Conservation (phyloP, 2,329 filamentous ascomycete genomes). For the Aspergillus quadrilineatus region DNA sequence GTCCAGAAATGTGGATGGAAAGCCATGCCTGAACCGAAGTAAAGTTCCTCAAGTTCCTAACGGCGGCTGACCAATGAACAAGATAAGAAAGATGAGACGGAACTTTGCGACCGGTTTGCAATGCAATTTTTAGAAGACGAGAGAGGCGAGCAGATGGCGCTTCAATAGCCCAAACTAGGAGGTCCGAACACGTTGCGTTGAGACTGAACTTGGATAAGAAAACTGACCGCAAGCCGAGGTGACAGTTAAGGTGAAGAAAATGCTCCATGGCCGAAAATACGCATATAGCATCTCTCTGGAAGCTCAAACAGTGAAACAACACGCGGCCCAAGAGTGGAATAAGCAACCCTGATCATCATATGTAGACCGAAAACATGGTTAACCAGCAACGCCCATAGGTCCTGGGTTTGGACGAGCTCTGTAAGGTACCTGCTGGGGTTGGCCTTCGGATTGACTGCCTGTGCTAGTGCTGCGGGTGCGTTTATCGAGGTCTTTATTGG, state of each 20-base stretch:
- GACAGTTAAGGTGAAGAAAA: constrained; percentile 25
- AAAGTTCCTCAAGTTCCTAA: not conserved
- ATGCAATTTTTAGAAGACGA: constrained; percentile 20
- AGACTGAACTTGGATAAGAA: constrained; percentile 21
- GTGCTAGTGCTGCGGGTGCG: constrained; percentile 39
- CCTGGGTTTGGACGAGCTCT: constrained; percentile 37
- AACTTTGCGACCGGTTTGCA: constrained; percentile 28
- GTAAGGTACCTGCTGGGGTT: constrained; percentile 37
- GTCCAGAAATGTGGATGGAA: constrained; percentile 17
- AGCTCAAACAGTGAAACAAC: constrained; percentile 11
- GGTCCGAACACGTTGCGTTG: constrained; percentile 20
- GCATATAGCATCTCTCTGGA: constrained; percentile 18
- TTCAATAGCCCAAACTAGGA: not conserved
- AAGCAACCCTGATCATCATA: constrained; percentile 4
- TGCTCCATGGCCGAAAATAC: constrained; percentile 29
- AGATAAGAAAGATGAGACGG: constrained; percentile 15
- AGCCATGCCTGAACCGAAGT: constrained; percentile 7
- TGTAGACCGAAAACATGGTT: constrained; percentile 1
- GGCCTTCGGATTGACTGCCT: constrained; percentile 35
- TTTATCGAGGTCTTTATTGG: constrained; percentile 30
- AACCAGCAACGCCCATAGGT: constrained; percentile 42
- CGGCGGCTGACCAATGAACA: constrained; percentile 10
- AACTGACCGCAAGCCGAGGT: constrained; percentile 32
- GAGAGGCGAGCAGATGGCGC: constrained; percentile 4
- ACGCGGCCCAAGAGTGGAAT: not conserved